phyloP scores from a whole-genome alignment of 2,329 filamentous ascomycete genomes.

The Leptographium lundbergii region DNA sequence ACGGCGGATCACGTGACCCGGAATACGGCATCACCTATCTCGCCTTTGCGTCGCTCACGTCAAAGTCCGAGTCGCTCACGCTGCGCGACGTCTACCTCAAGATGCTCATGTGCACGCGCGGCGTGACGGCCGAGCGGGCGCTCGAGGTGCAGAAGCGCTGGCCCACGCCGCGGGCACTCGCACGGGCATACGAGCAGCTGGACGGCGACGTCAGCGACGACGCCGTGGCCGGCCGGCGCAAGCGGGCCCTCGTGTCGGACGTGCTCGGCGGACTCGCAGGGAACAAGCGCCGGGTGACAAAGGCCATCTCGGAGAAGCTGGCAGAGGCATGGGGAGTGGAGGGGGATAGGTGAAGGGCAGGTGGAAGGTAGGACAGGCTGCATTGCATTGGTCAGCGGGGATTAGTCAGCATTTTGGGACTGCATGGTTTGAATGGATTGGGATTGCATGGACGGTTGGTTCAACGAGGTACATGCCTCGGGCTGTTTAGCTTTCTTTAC shows the following conservation, averaged over 20 bases:
- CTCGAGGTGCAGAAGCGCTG: conserved; percentile 69
- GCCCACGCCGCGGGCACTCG: conserved; percentile 58
- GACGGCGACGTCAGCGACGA: conserved; percentile 26
- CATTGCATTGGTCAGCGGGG: background rate
- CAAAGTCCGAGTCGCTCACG: conserved; percentile 63
- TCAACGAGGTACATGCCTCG: too few relatives aligned
- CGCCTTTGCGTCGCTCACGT: conserved; percentile 58
- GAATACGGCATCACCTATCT: conserved; percentile 48
- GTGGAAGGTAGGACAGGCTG: background rate
- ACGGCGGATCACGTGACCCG: background rate
- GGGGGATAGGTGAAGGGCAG: conserved; percentile 11
- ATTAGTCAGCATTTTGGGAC: too few relatives aligned
- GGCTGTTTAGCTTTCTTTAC: too few relatives aligned
- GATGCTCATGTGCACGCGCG: conserved; percentile 73
- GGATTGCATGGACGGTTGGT: too few relatives aligned
- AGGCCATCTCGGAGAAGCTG: conserved; percentile 53
- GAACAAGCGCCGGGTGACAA: conserved; percentile 53
- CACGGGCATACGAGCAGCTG: conserved; percentile 54
- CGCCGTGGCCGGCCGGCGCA: conserved; percentile 33
- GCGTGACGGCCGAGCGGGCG: conserved; percentile 65
- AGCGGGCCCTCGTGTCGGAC: conserved; percentile 45
- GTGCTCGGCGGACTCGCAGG: conserved; percentile 47
- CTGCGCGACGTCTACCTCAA: conserved; percentile 66
- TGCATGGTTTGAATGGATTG: too few relatives aligned
- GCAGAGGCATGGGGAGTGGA: conserved; percentile 58